Conservation (phyloP, 1,284 basidiomycete genomes). For the Boletellus sp. region DNA sequence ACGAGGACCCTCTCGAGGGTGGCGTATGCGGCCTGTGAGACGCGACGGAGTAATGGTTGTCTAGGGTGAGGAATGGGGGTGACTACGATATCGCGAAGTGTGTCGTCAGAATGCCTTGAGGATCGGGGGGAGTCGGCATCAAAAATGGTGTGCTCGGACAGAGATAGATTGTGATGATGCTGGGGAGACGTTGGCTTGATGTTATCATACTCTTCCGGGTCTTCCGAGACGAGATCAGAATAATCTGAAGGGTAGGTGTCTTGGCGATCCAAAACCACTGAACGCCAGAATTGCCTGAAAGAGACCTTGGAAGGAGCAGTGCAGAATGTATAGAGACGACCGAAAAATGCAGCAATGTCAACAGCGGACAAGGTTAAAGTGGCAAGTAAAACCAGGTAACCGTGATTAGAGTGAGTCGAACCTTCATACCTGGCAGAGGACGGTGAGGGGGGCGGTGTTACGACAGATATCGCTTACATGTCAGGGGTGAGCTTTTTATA, state of each 20-base stretch:
- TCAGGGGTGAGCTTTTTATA: slow-evolving; percentile 76
- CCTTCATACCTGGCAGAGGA: slow-evolving; percentile 60
- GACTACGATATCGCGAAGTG: slow-evolving; percentile 47
- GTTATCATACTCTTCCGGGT: slow-evolving; percentile 52
- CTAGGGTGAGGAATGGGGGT: slow-evolving; percentile 16
- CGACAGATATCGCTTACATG: slow-evolving; percentile 51
- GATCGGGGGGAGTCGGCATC: slow-evolving; percentile 40
- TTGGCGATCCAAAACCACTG: slow-evolving; percentile 49
- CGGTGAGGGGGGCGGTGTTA: slow-evolving; percentile 9
- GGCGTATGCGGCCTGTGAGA: slow-evolving; percentile 46
- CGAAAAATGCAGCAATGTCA: slow-evolving; percentile 49
- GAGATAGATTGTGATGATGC: slow-evolving; percentile 35
- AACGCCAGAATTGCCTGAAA: slow-evolving; percentile 51
- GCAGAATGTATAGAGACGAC: slow-evolving; percentile 49
- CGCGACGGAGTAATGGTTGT: slow-evolving; percentile 35
- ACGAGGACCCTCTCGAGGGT: slow-evolving; percentile 62
- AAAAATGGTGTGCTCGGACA: slow-evolving; percentile 56
- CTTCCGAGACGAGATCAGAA: slow-evolving; percentile 50
- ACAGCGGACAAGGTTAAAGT: slow-evolving; percentile 55
- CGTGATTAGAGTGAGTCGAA: slow-evolving; percentile 58
- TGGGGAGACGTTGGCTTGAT: slow-evolving; percentile 17
- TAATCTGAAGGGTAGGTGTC: slow-evolving; percentile 43
- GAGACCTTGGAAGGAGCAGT: slow-evolving; percentile 43
- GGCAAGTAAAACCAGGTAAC: slow-evolving; percentile 58
- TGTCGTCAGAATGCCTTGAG: slow-evolving; percentile 60